These are phyloP conservation scores for Pestalotiopsis sp. DNA, from an alignment of 2,329 filamentous ascomycete genomes.

Conservation along the genomic window DNA sequence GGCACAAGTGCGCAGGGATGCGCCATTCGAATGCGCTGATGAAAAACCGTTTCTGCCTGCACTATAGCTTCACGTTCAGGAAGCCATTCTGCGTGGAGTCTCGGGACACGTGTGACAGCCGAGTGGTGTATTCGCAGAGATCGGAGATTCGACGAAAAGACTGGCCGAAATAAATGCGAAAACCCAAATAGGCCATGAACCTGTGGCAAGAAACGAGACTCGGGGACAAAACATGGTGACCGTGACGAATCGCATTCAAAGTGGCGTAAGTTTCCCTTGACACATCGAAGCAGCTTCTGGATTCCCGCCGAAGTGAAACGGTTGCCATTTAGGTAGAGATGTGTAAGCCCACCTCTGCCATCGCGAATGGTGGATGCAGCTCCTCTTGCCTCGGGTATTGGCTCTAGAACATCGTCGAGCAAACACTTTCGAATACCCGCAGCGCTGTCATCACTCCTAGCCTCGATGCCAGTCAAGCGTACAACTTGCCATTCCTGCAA, in stretches of 20 bases:
- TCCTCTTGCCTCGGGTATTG: conserved; percentile 17
- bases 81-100: conserved; percentile 41
- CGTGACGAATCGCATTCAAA: conserved; percentile 53
- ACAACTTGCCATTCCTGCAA: conserved; percentile 29
- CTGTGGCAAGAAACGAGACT: conserved; percentile 31
- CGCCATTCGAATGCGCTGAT: conserved; percentile 44
- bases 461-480: conserved; percentile 39
- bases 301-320: conserved; percentile 47
- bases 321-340: conserved; percentile 57
- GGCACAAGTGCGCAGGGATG: conserved; percentile 55
- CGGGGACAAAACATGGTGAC: conserved; percentile 24
- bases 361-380: conserved; percentile 27
- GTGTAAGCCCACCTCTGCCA: conserved; percentile 47
- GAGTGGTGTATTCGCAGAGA: conserved; percentile 62
- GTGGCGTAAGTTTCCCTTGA: conserved; percentile 51
- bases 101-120: conserved; percentile 57
- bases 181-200: conserved; percentile 48
- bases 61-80: conserved; percentile 39
- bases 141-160: conserved; percentile 56
- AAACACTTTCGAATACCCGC: conserved; percentile 33
- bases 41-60: conserved; percentile 49
- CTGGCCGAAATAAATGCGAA: conserved; percentile 53
- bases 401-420: conserved; percentile 23
- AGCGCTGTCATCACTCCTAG: conserved; percentile 35
- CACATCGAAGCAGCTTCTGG: conserved; percentile 43